Evolutionary conservation across 192 early-diverging fungal genomes (phyloP).

Genomic region (Powellomyces hirtus): DNA sequence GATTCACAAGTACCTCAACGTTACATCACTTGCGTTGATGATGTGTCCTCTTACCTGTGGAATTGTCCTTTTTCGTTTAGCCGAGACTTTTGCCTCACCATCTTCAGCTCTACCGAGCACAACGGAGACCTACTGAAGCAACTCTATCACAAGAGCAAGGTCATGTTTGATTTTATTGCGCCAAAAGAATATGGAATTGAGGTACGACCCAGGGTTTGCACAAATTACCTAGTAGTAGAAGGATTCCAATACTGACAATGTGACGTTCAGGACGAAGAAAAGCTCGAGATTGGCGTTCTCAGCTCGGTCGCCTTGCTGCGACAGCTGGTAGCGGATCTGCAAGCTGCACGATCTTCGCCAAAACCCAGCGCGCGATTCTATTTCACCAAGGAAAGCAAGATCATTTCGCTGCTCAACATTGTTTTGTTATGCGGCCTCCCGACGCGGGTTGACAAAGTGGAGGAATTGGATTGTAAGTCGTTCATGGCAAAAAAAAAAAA

Average conservation of each 20-base stretch:
- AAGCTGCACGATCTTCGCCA: slow-evolving; percentile 50
- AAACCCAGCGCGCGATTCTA: slow-evolving; percentile 75
- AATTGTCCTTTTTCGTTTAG: not conserved
- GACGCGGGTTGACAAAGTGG: slow-evolving; percentile 63
- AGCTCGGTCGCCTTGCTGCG: slow-evolving; percentile 73
- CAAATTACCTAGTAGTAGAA: not conserved
- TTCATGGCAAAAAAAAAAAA: not conserved
- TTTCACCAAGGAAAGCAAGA: slow-evolving; percentile 94
- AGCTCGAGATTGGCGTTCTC: slow-evolving; percentile 79
- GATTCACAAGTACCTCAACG: slow-evolving; percentile 84
- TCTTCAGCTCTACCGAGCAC: slow-evolving; percentile 23
- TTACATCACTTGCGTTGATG: not conserved
- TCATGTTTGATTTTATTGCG: slow-evolving; percentile 90
- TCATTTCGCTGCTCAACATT: slow-evolving; percentile 89
- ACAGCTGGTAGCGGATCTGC: slow-evolving; percentile 76
- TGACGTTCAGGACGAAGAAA: slow-evolving; percentile 57
- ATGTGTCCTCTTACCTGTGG: no score
- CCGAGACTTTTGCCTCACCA: slow-evolving; percentile 16
- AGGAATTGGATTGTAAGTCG: slow-evolving; percentile 87
- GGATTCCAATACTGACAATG: not conserved
- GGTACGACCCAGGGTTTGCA: slow-evolving; percentile 21
- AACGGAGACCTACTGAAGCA: slow-evolving; percentile 52
- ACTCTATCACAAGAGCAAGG: slow-evolving; percentile 79
- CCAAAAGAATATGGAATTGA: slow-evolving; percentile 92
- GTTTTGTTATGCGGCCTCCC: slow-evolving; percentile 84